Evolutionary conservation across 495 filamentous ascomycete genomes (phyloP).

Genomic region (Talaromyces proteolyticus): DNA sequence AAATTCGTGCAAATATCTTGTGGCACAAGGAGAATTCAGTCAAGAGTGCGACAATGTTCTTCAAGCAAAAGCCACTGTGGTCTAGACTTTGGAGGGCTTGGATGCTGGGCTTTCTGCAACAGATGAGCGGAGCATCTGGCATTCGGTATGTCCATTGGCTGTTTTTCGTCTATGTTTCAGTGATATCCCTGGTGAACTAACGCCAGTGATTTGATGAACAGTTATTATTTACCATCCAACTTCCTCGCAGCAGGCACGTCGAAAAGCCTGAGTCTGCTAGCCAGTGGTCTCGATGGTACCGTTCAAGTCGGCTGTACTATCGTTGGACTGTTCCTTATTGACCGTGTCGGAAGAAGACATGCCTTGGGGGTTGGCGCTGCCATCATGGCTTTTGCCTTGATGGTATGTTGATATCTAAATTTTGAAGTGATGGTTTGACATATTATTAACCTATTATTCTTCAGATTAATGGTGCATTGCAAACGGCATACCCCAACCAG

Average conservation of each 20-base stretch:
- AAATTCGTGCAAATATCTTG: neutral
- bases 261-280: neutral
- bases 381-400: conserved; percentile 19
- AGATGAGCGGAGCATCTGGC: neutral
- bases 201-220: neutral
- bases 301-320: neutral
- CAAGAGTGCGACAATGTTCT: neutral
- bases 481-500: neutral
- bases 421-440: neutral
- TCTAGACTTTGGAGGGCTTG: neutral
- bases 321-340: conserved; percentile 12
- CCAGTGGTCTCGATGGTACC: neutral
- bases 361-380: conserved; percentile 9
- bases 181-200: neutral
- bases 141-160: neutral
- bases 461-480: neutral
- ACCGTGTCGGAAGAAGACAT: conserved; percentile 14
- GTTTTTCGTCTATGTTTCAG: neutral
- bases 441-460: neutral
- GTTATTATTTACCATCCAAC: neutral
- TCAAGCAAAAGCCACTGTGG: neutral
- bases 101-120: neutral
- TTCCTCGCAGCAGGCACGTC: neutral
- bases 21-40: neutral
- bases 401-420: neutral